Conservation (phyloP, 345 rosid species). For the Hibiscus tridactylites region DNA sequence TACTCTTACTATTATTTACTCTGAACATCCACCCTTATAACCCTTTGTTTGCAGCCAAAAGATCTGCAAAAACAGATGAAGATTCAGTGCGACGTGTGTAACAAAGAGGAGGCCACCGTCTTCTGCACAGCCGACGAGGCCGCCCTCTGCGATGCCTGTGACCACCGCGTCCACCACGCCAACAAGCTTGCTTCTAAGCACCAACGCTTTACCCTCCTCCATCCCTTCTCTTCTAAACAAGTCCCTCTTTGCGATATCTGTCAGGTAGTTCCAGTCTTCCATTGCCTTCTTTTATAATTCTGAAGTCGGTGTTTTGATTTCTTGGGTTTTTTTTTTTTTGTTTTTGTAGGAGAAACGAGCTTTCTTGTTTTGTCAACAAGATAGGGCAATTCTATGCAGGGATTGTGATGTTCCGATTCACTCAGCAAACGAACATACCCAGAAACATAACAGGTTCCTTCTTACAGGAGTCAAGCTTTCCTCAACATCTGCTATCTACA, state of each 20-base stretch:
- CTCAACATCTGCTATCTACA: conserved; percentile 2
- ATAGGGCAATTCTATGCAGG: conserved; percentile 78
- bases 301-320: background rate
- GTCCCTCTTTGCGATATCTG: conserved; percentile 80
- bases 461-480: conserved; percentile 81
- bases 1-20: background rate
- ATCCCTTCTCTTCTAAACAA: conserved; percentile 42
- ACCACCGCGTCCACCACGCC: conserved; percentile 82
- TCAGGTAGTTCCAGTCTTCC: conserved; percentile 55
- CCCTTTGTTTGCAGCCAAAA: background rate
- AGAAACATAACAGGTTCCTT: conserved; percentile 75
- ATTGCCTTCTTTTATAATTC: background rate
- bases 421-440: conserved; percentile 59
- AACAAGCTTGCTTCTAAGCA: conserved; percentile 89
- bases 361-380: conserved; percentile 86
- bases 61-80: background rate
- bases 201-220: conserved; percentile 75
- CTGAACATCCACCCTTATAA: background rate
- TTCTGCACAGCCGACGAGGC: conserved; percentile 19
- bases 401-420: conserved; percentile 82
- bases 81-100: conserved; percentile 17
- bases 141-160: conserved; percentile 5
- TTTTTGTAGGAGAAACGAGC: conserved; percentile 59
- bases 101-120: conserved; percentile 7
- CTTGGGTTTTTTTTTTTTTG: background rate